phyloP scores from a whole-genome alignment of 2,329 filamentous ascomycete species.

The Calonectria multiphialidica region DNA sequence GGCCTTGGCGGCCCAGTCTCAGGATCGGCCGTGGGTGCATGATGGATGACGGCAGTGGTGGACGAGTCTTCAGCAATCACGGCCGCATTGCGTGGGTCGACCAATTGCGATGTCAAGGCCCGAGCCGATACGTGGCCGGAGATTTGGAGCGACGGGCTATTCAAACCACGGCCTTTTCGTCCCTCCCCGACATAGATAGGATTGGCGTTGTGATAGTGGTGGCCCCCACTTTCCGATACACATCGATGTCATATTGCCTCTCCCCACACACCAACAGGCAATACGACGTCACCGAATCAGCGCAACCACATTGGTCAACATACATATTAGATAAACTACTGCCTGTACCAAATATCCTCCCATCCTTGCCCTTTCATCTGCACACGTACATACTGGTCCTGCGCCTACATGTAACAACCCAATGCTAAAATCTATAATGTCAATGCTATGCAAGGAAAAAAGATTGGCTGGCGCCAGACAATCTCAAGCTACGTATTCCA shows the following conservation, averaged over 20 bases:
- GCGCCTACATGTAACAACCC: constrained; percentile 20
- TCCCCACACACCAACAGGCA: constrained; percentile 30
- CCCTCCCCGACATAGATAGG: constrained; percentile 36
- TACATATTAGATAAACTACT: background rate
- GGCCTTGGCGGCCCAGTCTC: constrained; percentile 26
- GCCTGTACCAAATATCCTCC: background rate
- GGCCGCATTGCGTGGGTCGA: background rate
- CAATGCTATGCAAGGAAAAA: constrained; percentile 38
- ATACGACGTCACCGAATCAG: constrained; percentile 30
- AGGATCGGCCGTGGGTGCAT: constrained; percentile 36
- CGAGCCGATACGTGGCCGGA: background rate
- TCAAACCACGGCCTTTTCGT: constrained; percentile 19
- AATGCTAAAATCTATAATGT: constrained; percentile 41
- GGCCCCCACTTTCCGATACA: constrained; percentile 40
- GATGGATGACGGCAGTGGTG: background rate
- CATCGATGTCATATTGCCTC: background rate
- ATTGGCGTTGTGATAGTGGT: constrained; percentile 4
- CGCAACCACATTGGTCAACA: constrained; percentile 19
- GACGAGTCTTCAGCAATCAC: background rate
- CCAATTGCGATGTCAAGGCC: background rate
- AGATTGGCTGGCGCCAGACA: constrained; percentile 28
- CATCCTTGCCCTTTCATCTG: background rate
- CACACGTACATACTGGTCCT: background rate
- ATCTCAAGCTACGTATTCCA: constrained; percentile 24
- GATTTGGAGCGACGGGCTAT: constrained; percentile 15